These are phyloP conservation scores for Aureobasidium sp. DNA, from an alignment of 2,329 filamentous ascomycete species.

Conservation along the genomic window DNA sequence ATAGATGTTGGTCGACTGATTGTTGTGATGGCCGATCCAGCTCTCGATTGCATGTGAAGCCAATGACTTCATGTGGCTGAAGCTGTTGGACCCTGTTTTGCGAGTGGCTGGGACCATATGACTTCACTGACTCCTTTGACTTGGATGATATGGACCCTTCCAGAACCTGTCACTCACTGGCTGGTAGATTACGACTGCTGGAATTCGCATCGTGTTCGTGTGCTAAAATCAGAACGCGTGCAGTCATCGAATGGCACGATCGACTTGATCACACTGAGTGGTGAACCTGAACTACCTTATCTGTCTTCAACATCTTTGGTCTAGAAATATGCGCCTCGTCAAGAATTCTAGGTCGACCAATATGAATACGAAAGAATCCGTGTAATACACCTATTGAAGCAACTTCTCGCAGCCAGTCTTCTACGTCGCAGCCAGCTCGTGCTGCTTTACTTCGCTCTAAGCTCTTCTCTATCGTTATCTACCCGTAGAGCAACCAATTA, in stretches of 20 bases:
- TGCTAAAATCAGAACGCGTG: too few relatives aligned
- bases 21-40: not conserved
- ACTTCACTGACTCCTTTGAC: constrained; percentile 8
- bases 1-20: not conserved
- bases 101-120: constrained; percentile 7
- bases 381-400: too few relatives aligned
- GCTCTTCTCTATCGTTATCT: not conserved
- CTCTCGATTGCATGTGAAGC: constrained; percentile 10
- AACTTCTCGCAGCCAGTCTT: not conserved
- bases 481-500: not conserved
- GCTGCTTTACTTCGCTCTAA: not conserved
- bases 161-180: not conserved
- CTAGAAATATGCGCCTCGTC: too few relatives aligned
- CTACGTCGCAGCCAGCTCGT: not conserved
- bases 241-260: too few relatives aligned
- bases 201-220: not conserved
- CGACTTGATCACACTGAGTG: too few relatives aligned
- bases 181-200: not conserved
- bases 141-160: not conserved
- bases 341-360: too few relatives aligned
- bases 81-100: constrained; percentile 9
- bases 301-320: too few relatives aligned
- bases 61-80: constrained; percentile 5
- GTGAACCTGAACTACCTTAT: too few relatives aligned
- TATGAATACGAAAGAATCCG: too few relatives aligned